Conservation (phyloP, 352 stramenopile species). For the Thraustochytrium sp. region DNA sequence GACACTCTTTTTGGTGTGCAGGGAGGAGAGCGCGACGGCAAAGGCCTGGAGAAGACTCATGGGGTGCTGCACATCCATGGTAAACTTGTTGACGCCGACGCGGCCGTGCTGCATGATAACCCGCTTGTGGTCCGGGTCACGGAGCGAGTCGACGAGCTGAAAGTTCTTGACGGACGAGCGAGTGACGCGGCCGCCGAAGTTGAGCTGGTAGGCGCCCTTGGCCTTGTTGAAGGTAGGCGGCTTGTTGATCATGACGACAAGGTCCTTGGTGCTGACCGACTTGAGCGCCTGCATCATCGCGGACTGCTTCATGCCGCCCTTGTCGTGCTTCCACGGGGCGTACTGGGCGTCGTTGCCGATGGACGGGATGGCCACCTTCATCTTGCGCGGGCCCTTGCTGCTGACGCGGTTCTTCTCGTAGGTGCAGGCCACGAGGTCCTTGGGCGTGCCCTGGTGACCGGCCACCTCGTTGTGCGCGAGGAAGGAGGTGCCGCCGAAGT, state of each 20-base stretch:
- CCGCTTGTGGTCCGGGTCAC: conserved; percentile 32
- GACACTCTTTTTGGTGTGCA: conserved; percentile 38
- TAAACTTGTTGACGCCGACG: conserved; percentile 54
- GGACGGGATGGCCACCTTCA: conserved; percentile 19
- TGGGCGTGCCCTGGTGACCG: conserved; percentile 5
- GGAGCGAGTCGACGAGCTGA: conserved; percentile 40
- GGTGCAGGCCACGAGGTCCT: background rate
- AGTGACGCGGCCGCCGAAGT: conserved; percentile 49
- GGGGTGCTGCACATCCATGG: conserved; percentile 49
- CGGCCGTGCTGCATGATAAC: conserved; percentile 70
- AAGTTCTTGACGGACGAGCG: conserved; percentile 50
- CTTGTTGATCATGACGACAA: conserved; percentile 25
- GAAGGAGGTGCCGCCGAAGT: conserved; percentile 32
- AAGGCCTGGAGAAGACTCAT: conserved; percentile 52
- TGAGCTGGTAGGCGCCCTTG: conserved; percentile 78
- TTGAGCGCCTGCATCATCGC: conserved; percentile 17
- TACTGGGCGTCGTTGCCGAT: background rate
- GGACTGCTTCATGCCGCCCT: conserved; percentile 18
- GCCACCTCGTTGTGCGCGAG: conserved; percentile 15
- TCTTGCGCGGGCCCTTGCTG: conserved; percentile 36
- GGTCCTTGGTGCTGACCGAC: conserved; percentile 28
- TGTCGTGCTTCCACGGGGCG: conserved; percentile 23
- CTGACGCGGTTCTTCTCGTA: conserved; percentile 35
- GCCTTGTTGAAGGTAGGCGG: conserved; percentile 76
- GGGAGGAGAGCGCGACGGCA: conserved; percentile 47